Evolutionary conservation across 1,284 basidiomycete species (phyloP).

Genomic region (Cerioporus squamosus): DNA sequence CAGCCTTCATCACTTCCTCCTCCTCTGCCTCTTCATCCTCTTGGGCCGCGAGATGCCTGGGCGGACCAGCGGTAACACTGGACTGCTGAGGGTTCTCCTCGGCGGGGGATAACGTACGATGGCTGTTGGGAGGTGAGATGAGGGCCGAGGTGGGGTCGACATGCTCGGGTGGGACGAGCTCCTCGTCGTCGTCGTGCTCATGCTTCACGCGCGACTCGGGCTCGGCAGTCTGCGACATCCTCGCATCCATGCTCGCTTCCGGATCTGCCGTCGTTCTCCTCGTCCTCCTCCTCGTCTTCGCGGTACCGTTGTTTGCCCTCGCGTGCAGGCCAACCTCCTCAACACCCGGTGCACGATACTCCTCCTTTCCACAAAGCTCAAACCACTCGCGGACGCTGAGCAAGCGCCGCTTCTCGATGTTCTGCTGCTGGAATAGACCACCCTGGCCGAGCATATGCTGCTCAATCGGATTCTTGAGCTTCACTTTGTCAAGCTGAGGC

Average conservation of each 20-base stretch:
- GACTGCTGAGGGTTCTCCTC: conserved; percentile 38
- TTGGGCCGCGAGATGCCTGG: conserved; percentile 12
- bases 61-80: not conserved
- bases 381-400: conserved; percentile 89
- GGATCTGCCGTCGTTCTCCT: conserved; percentile 29
- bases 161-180: conserved; percentile 12
- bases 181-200: conserved; percentile 39
- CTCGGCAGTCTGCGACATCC: conserved; percentile 38
- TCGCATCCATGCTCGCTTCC: not conserved
- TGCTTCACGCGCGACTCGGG: conserved; percentile 36
- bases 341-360: conserved; percentile 71
- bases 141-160: conserved; percentile 22
- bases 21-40: conserved; percentile 27
- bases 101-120: conserved; percentile 15
- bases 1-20: conserved; percentile 34
- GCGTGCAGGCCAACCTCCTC: conserved; percentile 65
- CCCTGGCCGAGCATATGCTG: conserved; percentile 88
- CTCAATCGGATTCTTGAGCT: conserved; percentile 87
- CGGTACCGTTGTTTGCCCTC: conserved; percentile 38
- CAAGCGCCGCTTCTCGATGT: conserved; percentile 85
- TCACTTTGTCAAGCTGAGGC: conserved; percentile 70
- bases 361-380: conserved; percentile 75
- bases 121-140: conserved; percentile 28
- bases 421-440: conserved; percentile 90
- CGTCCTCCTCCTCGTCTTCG: conserved; percentile 29